Evolutionary conservation across 768 basidiomycete genomes (phyloP), one percentile per base, ranked within the genome.

Genomic region (Rhodotorula paludigena): DNA sequence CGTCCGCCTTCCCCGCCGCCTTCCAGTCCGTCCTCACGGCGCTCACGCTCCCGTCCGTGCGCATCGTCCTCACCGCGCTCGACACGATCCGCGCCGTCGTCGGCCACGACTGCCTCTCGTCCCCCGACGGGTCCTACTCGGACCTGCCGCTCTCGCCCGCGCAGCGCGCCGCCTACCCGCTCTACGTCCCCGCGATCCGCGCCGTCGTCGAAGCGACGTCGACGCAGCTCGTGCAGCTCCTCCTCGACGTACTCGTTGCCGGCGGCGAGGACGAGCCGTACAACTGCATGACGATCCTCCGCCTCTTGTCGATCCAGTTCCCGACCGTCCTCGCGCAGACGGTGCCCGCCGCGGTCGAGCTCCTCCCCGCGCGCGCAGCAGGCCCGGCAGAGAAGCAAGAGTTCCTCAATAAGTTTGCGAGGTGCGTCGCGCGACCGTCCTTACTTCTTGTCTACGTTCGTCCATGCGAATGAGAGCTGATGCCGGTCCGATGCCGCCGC

Each of bases 261-360:
- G 94, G 96, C 77, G 90, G 90, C 7, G 91, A 91, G 76, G 94
- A 97, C 65, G 83, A 86, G 6, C 81, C 85, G 11, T 82, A 88
- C 15, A 77, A 81, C 42, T 86, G 93, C 52, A 85, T 90, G 62
- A 85, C 87, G 5, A 86, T 97, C 68, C 84, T 94, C 77, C 84
- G 89, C 23, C 82, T 84, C 20, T 77, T 92, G 58, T 82, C 86
- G 35, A 78, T 80, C 44, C 75, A 85, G n/a, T 90, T 89, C 86
- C 82, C 87, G 4, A 76, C 81, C 12, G 86, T 87, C 75, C 77
- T 93, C 52, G 79, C 87, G 42, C 77, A 81, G 30, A 94, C 90
- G 89, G 77, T 92, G 23, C 85, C 87, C 4, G 77, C 82, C 32
- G 83, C 89, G 20, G 77, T 96, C 30, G 86, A 87, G 73, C 84